Base-by-base conservation (phyloP, 2,329 filamentous ascomycete genomes). In the Thyridium curvatum region DNA sequence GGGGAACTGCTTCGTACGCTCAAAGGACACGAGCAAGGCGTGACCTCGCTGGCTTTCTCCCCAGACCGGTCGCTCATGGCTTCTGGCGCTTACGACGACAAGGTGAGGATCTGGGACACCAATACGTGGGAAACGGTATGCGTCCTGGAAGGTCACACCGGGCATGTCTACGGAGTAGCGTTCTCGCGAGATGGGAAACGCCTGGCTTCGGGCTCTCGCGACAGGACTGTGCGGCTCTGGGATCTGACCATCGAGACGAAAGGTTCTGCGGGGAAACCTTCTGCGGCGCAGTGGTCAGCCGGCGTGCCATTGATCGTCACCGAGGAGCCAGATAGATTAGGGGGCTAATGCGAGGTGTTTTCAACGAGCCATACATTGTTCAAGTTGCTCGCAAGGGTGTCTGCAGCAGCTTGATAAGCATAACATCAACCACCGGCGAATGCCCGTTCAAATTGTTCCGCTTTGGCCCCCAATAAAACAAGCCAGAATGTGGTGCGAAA, bases 201-300 rank as follows among this genome's bases (percentile, higher is more conserved):
- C 12, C 15, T 36, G n/a, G 34, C 34, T 5, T 36, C 34, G 9
- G 34, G 13, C 13, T 36, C 34, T 8, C 18, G 34, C 15, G 21
- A 36, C 17, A 15, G 21, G 21, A 36, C 34, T 14, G 17, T 36
- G 13, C 18, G 34, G 34, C 34, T 36, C 14, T 36, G 34, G 34
- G 34, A 36, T 36, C 21, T 26, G 6, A 10, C 21, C 6, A 26
- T 26, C 21, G 21, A 26, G 21, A 26, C 6, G 21, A 26, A 26
- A 10, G 21, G 6, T 6, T 6, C 21, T 6, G 21, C 21, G 21
- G 21, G 10, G 10, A 10, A 26, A 26, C 21, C 21, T 26, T 26
- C 21, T 26, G 21, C 21, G 21, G 21, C 21, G 21, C 21, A 26
- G 21, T 26, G 21, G 21, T 26, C 21, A 26, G 21, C 21, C 21